Evolutionary conservation across 371 early-diverging fungal genomes (phyloP), one percentile per base, ranked within the genome.

Genomic region (Rhizopus sp.): DNA sequence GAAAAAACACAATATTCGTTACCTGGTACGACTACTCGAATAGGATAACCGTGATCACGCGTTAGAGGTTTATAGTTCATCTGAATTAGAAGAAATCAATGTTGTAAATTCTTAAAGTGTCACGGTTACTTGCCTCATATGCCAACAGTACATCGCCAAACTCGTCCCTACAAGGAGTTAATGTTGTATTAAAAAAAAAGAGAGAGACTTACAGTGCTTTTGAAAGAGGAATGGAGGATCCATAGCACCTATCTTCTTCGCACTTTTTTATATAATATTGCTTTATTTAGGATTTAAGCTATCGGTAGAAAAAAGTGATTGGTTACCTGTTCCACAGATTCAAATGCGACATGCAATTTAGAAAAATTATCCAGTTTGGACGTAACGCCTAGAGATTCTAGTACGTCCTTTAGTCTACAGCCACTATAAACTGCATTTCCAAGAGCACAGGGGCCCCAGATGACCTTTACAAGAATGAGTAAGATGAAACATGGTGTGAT

Each of bases 1-100:
- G 56, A 30, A 50, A n/a, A 35, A 31, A 9, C 10, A 37, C 29
- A 23, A 15, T 10, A 32, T 31, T 35, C 17, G 7, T 38, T 44
- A 69, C 93, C 95, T 17, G 94, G 94, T 1, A 94, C 91, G 7
- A 95, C 87, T 4, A 87, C 89, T 34, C 95, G 84, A 7, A 93
- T 68, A 12, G 95, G 95, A 52, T 75, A 87, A 0, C 95, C 95
- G 59, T 90, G 92, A 66, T 90, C 91, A 42, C 84, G 77, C 3
- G 91, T 75, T 44, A 95, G 64, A 9, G 86, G 79, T 45, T 77
- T 66, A 16, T 90, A 88, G 61, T 95, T 95, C 93, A 95, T 92
- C 83, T 88, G 75, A 7, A 7, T 3, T 15, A 17, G n/a, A 6
- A 12, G n/a, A 50, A 2, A 10, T 51, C 23, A 52, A 16, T 10